Conservation (phyloP, 2,329 filamentous ascomycete genomes). For the Botrytis pseudocinerea region DNA sequence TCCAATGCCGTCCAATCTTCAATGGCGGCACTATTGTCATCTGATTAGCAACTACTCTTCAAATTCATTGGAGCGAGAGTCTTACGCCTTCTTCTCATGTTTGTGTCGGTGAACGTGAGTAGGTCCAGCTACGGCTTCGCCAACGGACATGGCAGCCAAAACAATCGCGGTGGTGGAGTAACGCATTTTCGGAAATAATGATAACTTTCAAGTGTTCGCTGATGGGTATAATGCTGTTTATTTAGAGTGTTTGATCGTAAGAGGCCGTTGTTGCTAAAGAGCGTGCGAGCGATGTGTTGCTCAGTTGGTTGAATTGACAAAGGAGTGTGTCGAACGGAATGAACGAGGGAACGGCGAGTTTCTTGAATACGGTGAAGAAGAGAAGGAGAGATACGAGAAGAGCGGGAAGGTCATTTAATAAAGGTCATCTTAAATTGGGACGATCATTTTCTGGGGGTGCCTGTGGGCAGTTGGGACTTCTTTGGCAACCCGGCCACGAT, state of each 20-base stretch:
- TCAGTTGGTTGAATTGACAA: constrained; percentile 30
- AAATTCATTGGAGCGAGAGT: neutral
- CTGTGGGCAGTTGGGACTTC: constrained; percentile 2
- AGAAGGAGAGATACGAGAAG: constrained; percentile 20
- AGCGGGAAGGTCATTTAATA: constrained; percentile 20
- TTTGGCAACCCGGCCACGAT: constrained; percentile 20
- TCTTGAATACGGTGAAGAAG: constrained; percentile 29
- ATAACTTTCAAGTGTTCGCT: constrained; percentile 6
- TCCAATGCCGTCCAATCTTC: constrained; percentile 32
- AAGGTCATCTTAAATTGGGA: constrained; percentile 23
- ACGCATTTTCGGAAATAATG: constrained; percentile 36
- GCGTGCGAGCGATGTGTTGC: constrained; percentile 39
- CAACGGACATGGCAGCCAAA: constrained; percentile 37
- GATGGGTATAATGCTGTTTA: constrained; percentile 18
- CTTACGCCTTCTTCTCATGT: constrained; percentile 41
- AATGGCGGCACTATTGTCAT: constrained; percentile 21
- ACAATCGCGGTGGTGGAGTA: constrained; percentile 37
- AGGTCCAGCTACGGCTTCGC: constrained; percentile 39
- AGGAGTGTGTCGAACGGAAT: constrained; percentile 35
- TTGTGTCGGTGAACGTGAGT: constrained; percentile 37
- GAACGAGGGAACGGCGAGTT: constrained; percentile 36
- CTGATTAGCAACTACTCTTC: constrained; percentile 22
- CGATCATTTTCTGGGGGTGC: constrained; percentile 15
- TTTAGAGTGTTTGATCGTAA: constrained; percentile 25
- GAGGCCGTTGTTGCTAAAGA: constrained; percentile 37